These are phyloP conservation scores for Santalum album DNA, from an alignment of 164 flowering plant species.

Conservation along the genomic window DNA sequence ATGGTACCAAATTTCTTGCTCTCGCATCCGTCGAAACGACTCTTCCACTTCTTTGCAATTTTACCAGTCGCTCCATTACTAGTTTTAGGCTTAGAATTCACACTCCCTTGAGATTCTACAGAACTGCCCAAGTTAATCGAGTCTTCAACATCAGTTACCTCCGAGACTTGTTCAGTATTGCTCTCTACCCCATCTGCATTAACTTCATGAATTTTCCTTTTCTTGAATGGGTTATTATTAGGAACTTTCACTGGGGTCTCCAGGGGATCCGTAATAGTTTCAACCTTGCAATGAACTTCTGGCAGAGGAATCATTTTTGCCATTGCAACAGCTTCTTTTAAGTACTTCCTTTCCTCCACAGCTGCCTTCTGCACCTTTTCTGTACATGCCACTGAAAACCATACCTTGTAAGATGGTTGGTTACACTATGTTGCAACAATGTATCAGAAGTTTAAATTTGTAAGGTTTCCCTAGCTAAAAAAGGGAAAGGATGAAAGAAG, in stretches of 20 bases:
- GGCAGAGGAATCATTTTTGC: slow-evolving; percentile 23
- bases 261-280: background rate
- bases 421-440: background rate
- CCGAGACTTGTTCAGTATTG: slow-evolving; percentile 16
- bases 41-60: slow-evolving; percentile 16
- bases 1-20: slow-evolving; percentile 19
- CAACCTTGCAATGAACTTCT: slow-evolving; percentile 3
- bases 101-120: slow-evolving; percentile 46
- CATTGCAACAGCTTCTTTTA: slow-evolving; percentile 36
- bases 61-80: slow-evolving; percentile 5
- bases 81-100: slow-evolving; percentile 30
- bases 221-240: slow-evolving; percentile 67
- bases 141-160: slow-evolving; percentile 12
- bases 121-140: slow-evolving; percentile 8
- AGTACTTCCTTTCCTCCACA: slow-evolving; percentile 15
- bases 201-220: slow-evolving; percentile 21
- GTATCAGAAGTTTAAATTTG: background rate
- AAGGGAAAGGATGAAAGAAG: too few relatives aligned
- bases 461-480: too few relatives aligned
- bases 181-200: slow-evolving; percentile 2
- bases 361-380: slow-evolving; percentile 17
- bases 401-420: background rate
- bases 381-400: slow-evolving; percentile 9
- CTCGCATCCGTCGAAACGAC: slow-evolving; percentile 12
- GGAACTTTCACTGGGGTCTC: slow-evolving; percentile 22